These are phyloP conservation scores for Neurospora sp. DNA, from an alignment of 495 filamentous ascomycete species.

Conservation along the genomic window DNA sequence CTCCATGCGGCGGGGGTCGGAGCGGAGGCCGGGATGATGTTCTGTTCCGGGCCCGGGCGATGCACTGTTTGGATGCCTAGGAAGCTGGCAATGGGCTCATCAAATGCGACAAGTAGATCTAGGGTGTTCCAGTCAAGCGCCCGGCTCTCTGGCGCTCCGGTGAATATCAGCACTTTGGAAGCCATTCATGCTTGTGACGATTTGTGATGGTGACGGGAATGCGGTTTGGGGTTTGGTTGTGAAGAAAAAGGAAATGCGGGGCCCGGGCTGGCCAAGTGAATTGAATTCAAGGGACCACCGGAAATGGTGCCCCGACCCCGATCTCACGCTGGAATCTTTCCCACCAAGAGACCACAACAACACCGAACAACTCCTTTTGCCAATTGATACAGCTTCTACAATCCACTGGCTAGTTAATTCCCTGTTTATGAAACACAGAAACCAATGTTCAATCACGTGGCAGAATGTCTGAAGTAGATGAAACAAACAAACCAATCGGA, in stretches of 20 bases:
- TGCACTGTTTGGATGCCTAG: slow-evolving; percentile 10
- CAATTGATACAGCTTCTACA: not conserved
- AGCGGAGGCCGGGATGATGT: slow-evolving; percentile 6
- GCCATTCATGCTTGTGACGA: slow-evolving; percentile 26
- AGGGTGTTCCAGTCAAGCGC: slow-evolving; percentile 46
- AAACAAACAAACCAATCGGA: not conserved
- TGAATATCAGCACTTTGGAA: slow-evolving; percentile 43
- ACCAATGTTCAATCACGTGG: not conserved
- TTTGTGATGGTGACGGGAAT: not conserved
- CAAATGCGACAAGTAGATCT: slow-evolving; percentile 38
- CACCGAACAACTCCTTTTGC: not conserved
- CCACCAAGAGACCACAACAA: too few species aligned
- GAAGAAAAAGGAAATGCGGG: not conserved
- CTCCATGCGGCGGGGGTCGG: slow-evolving; percentile 33
- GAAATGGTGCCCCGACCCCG: not conserved
- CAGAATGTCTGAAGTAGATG: not conserved
- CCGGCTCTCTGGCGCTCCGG: slow-evolving; percentile 48
- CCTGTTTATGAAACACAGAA: not conserved
- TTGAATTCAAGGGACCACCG: not conserved
- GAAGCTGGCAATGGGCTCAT: slow-evolving; percentile 39
- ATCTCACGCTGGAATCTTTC: not conserved
- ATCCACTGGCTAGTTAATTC: not conserved
- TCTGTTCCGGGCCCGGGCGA: not conserved
- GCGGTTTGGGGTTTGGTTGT: not conserved
- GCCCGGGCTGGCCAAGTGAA: not conserved